Base-by-base conservation (phyloP, 805 yeast genomes). In the Wickerhamiella azymoides region DNA sequence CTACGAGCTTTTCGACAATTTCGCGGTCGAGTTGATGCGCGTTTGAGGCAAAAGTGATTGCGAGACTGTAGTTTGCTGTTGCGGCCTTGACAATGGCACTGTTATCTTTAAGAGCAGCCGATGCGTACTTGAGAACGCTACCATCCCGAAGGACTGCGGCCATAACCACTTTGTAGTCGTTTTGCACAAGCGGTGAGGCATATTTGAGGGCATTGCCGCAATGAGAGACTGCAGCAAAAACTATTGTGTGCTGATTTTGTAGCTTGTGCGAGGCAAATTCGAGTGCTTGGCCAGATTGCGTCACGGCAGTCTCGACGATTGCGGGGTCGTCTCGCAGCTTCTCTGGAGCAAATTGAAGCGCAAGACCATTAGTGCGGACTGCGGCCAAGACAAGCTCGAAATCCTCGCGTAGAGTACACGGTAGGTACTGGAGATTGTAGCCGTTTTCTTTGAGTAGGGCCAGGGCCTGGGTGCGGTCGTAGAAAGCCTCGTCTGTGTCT, bases 101-200 rank as follows among this genome's bases (percentile, higher is more conserved):
- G 11, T 39, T 36, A 17, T 19, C 16, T 16, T 13, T 17, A 3
- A 39, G 18, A 25, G 17, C 26, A 10, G 43, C 36, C 10, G 36
- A 24, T 18, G 43, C 43, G 30, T 39, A 28, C 26, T 39, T 35
- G 9, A 39, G 27, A 6, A 36, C 43, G 27, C 43, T 27, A 3
- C 43, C 43, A 13, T 27, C 10, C 27, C 27, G 36, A n/a, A 18
- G 17, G 10, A 39, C 43, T 13, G 43, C 43, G 19, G 32, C 24
- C 43, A 39, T 18, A 6, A 39, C 43, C 18, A 39, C 14, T 5
- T 39, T 26, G n/a, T 39, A 30, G 16, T 39, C 43, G 10, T n/a
- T 5, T 9, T 13, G 28, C n/a, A 28, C 18, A 6, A 10, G 5
- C 10, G 26, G 16, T 5, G 16, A 17, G 14, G 35, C 19, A 18